Evolutionary conservation across 2,329 filamentous ascomycete genomes (phyloP), one percentile per base, ranked within the genome.

Genomic region (Phaeosphaeria sp.): DNA sequence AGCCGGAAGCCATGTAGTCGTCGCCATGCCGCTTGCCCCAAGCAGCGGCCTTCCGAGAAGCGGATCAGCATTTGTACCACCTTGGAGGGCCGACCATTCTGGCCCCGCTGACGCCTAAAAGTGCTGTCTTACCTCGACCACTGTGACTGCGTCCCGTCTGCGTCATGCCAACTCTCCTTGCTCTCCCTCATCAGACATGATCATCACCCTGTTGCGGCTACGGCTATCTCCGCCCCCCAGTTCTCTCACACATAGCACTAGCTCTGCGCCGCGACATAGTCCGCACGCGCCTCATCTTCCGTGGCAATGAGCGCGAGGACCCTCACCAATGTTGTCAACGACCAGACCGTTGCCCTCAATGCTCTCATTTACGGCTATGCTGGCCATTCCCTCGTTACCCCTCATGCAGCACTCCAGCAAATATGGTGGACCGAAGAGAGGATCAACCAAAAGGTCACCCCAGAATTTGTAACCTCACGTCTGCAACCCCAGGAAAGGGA

Each of bases 341-440:
- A 78, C 52, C 75, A 79, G 58, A 78, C 77, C 2, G 72, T 79
- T 55, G 80, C 82, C 21, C 66, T 83, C 54, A 83, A 83, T 67
- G 81, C 81, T 11, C 76, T 80, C 65, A 82, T 83, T 54, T 83
- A 79, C 67, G 81, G 81, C 25, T 83, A 81, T 61, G 81, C 78
- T 9, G 81, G 81, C 11, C 80, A 83, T 64, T 82, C 80, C 21
- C 72, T 83, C 17, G 80, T 83, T 50, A 83, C 81, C 23, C 81
- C 81, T 36, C 81, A 83, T 60, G 72, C 75, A 39, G 78, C 79
- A 11, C 74, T 83, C 22, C 81, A 83, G 66, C 81, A 81, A 57
- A 72, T 87, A 74, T 92, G 89, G 89, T 93, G 89, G 89, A 89
- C 90, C 72, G 81, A 87, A 56, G 84, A 87, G 64, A 84, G 83